Conservation (phyloP, 208 protist species). For the Borovskyia barvae region DNA sequence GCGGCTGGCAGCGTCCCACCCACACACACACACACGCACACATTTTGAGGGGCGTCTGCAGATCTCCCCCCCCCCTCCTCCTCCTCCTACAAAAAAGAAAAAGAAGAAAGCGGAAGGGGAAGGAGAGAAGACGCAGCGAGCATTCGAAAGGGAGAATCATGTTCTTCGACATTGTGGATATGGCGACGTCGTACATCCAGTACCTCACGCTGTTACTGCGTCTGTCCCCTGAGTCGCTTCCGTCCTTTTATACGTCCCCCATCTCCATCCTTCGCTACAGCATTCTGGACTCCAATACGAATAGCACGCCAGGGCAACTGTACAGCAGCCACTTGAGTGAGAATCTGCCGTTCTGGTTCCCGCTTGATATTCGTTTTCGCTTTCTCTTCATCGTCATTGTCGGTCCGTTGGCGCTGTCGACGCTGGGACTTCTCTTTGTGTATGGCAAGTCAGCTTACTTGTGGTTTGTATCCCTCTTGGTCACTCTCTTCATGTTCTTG, state of each 20-base stretch:
- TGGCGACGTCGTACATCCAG: slow-evolving; percentile 71
- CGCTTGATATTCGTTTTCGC: slow-evolving; percentile 57
- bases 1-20: not conserved
- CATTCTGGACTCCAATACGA: slow-evolving; percentile 23
- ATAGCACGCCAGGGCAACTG: slow-evolving; percentile 21
- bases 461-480: slow-evolving; percentile 36
- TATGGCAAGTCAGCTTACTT: slow-evolving; percentile 41
- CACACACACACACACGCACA: too few species aligned
- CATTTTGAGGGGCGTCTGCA: not conserved
- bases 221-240: slow-evolving; percentile 40
- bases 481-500: slow-evolving; percentile 44
- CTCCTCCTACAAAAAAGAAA: not conserved
- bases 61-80: not conserved
- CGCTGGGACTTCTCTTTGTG: slow-evolving; percentile 48
- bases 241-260: slow-evolving; percentile 40
- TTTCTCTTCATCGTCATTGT: slow-evolving; percentile 47
- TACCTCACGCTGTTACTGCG: slow-evolving; percentile 61
- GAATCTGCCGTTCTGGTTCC: slow-evolving; percentile 52
- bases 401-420: slow-evolving; percentile 39
- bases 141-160: too few species aligned
- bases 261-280: slow-evolving; percentile 30
- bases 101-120: not conserved
- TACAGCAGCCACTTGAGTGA: slow-evolving; percentile 41
- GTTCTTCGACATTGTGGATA: slow-evolving; percentile 73
- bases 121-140: too few species aligned